Conservation (phyloP, 495 filamentous ascomycete species). For the Daldinia bambusicola region DNA sequence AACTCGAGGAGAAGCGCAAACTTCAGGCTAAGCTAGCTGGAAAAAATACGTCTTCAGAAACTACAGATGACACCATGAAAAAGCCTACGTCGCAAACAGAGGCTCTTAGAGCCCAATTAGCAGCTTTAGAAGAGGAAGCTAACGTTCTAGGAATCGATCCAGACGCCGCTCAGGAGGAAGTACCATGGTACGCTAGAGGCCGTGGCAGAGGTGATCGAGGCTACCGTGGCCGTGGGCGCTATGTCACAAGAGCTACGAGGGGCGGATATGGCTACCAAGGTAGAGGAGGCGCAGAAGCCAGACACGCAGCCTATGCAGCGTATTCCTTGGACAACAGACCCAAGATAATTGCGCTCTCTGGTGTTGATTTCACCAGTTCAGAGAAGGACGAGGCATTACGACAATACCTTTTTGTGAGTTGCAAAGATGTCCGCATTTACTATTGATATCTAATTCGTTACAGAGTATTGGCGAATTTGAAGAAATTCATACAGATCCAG, state of each 20-base stretch:
- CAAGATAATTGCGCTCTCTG: constrained; percentile 76
- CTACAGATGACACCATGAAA: constrained; percentile 24
- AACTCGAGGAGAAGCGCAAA: constrained; percentile 78
- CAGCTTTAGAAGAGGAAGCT: constrained; percentile 86
- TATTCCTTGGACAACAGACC: constrained; percentile 90
- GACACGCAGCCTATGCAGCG: constrained; percentile 66
- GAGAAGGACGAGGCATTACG: constrained; percentile 85
- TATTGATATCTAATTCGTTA: constrained; percentile 34
- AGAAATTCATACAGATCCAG: constrained; percentile 72
- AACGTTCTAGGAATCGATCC: constrained; percentile 79
- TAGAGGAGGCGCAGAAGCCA: constrained; percentile 60
- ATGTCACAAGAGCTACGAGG: constrained; percentile 56
- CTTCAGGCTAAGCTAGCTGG: constrained; percentile 64
- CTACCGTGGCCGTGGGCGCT: constrained; percentile 58
- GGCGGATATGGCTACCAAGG: constrained; percentile 68
- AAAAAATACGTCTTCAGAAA: constrained; percentile 57
- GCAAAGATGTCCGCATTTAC: not conserved
- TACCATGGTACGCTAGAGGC: constrained; percentile 48
- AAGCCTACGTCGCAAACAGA: constrained; percentile 55
- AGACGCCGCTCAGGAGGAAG: constrained; percentile 55
- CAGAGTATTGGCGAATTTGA: constrained; percentile 88
- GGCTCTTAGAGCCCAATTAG: constrained; percentile 80
- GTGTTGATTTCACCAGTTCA: constrained; percentile 69
- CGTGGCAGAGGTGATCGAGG: constrained; percentile 48
- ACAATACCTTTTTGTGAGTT: constrained; percentile 84